phyloP scores from a whole-genome alignment of 768 basidiomycete species.

The Lentinula sp. region DNA sequence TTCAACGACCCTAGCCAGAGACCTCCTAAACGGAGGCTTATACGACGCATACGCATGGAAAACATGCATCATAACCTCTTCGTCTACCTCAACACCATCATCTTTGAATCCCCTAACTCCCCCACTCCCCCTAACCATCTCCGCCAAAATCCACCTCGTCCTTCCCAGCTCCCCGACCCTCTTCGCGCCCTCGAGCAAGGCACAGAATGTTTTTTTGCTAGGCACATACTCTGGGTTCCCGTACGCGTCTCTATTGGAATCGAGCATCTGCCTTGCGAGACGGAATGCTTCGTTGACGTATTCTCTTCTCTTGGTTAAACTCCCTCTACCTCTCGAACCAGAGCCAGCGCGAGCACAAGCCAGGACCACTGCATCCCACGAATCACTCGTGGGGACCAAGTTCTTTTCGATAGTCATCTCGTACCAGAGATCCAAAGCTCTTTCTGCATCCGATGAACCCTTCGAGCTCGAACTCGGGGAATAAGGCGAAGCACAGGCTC shows the following conservation, averaged over 20 bases:
- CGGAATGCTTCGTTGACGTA: conserved; percentile 82
- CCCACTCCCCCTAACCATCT: conserved; percentile 47
- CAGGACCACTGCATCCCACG: conserved; percentile 80
- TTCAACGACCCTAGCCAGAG: conserved; percentile 35
- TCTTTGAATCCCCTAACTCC: neutral
- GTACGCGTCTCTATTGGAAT: conserved; percentile 61
- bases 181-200: conserved; percentile 87
- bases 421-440: conserved; percentile 87
- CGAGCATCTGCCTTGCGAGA: conserved; percentile 83
- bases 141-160: conserved; percentile 86
- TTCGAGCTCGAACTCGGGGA: conserved; percentile 16
- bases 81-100: conserved; percentile 37
- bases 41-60: conserved; percentile 88
- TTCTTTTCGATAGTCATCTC: conserved; percentile 81
- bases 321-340: neutral
- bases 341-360: conserved; percentile 67
- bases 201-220: conserved; percentile 64
- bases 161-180: conserved; percentile 77
- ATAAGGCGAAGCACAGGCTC: conserved; percentile 63
- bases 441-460: conserved; percentile 72
- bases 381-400: conserved; percentile 54
- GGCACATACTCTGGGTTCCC: conserved; percentile 55
- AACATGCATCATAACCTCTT: conserved; percentile 72
- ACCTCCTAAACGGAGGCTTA: conserved; percentile 58
- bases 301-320: conserved; percentile 20